Base-by-base conservation (phyloP, 495 filamentous ascomycete genomes). In the Lepraria neglecta region DNA sequence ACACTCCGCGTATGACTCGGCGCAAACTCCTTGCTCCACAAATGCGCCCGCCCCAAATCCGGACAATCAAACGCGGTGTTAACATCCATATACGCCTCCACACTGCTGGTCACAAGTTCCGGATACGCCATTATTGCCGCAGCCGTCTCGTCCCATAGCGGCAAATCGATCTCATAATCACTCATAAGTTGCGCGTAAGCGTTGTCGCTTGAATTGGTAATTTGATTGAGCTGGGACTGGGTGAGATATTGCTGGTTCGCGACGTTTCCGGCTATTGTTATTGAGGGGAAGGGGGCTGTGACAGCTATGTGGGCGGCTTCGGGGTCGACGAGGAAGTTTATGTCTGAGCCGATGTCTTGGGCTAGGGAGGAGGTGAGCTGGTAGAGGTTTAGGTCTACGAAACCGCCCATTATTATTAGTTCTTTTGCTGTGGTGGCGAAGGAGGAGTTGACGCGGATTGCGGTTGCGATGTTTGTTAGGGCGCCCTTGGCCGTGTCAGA, bases 311-410 rank as follows among this genome's bases (percentile, higher is more conserved):
- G 74, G 17, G 75, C 70, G 27, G 73, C 74, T 65, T 75, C 75
- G 5, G 75, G 75, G 54, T 77, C 75, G 33, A 74, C 67, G 70
- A 76, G 75, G 17, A 75, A 59, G 61, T 76, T 77, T 64, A 76
- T 72, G 63, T 76, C 71, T 14, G 71, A 75, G 40, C 72, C 69
- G 12, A 68, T 67, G 66, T 75, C 68, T 38, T 60, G 48, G 35
- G 60, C 53, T 15, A 63, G 68, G 67, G 30, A 62, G 64, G 58
- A 66, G 46, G n/a, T 67, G 54, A 58, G 67, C 51, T 72, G 62
- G 51, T 73, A 69, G 70, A 76, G 70, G 54, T 74, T 76, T 10
- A 71, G 61, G 68, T 76, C 73, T 38, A 77, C 65, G 51, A 73
- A 74, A 24, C 75, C 68, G 53, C 75, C 71, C 74, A 76, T 77